A percentile compares a stretch with the other conserved stretches of the same genome.
Conservation (phyloP, 1,284 basidiomycete genomes). For the Pascua sp. region DNA sequence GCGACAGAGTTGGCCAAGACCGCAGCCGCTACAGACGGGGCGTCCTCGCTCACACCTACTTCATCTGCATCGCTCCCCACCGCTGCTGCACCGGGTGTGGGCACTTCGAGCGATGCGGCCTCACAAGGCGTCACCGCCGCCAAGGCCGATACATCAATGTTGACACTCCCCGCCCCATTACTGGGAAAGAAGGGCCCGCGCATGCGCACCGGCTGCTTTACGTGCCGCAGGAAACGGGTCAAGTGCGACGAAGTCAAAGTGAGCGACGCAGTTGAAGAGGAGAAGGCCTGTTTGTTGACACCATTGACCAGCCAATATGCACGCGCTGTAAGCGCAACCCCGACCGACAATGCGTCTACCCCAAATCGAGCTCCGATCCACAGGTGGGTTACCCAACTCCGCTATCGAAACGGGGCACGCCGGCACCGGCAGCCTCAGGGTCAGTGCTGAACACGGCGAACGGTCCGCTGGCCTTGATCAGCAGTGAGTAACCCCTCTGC, state of each 20-base stretch:
- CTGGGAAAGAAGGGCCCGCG: slow-evolving; percentile 16
- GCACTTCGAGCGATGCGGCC: background rate
- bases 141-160: no score
- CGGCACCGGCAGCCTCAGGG: no score
- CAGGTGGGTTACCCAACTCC: no score
- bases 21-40: no score
- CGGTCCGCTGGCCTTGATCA: no score
- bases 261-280: background rate
- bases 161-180: background rate
- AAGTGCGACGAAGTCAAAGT: slow-evolving; percentile 19
- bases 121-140: background rate
- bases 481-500: no score
- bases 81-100: no score
- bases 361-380: slow-evolving; percentile 1
- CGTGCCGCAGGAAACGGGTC: slow-evolving; percentile 14
- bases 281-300: background rate
- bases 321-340: slow-evolving; percentile 14
- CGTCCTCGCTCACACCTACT: no score
- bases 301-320: slow-evolving; percentile 10
- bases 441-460: no score
- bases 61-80: no score
- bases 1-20: background rate
- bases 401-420: no score
- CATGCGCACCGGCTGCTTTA: slow-evolving; percentile 16
- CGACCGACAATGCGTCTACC: slow-evolving; percentile 15